Conservation (phyloP, 2,329 filamentous ascomycete genomes). For the Pezicula rhizophila region DNA sequence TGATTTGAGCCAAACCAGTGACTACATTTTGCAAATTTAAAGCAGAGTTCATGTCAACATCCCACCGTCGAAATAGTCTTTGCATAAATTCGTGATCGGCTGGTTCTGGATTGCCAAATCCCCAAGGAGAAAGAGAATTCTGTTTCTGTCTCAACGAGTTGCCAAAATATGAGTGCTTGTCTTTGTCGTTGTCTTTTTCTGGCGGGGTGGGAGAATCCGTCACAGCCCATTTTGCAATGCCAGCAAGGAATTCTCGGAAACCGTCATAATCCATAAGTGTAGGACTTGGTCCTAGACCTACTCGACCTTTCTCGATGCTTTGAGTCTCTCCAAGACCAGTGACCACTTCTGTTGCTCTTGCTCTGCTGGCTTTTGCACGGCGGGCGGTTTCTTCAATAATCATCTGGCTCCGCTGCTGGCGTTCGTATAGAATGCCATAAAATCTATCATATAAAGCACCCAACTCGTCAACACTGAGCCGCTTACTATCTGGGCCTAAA, state of each 20-base stretch:
- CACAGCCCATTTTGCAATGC: constrained; percentile 87
- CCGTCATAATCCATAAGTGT: constrained; percentile 96
- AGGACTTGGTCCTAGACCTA: constrained; percentile 82
- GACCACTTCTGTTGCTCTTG: constrained; percentile 44
- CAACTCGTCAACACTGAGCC: constrained; percentile 77
- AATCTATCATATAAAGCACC: constrained; percentile 91
- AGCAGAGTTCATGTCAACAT: constrained; percentile 68
- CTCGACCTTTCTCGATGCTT: constrained; percentile 73
- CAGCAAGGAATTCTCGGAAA: constrained; percentile 88
- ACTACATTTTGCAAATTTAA: constrained; percentile 89
- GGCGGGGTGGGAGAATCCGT: constrained; percentile 69
- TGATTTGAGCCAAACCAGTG: constrained; percentile 81
- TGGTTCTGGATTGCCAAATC: constrained; percentile 56
- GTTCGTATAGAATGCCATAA: constrained; percentile 85
- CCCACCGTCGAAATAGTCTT: constrained; percentile 83
- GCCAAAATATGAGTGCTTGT: constrained; percentile 55
- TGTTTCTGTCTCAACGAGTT: constrained; percentile 42
- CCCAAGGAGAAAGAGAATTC: constrained; percentile 42
- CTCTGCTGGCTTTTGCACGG: constrained; percentile 54
- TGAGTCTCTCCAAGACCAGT: constrained; percentile 33
- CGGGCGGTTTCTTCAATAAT: constrained; percentile 70
- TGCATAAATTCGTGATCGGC: constrained; percentile 94
- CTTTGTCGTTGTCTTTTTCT: constrained; percentile 42
- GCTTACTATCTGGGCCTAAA: constrained; percentile 90
- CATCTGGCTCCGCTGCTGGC: constrained; percentile 74